phyloP scores from a whole-genome alignment of 495 filamentous ascomycete species.

The Clohesyomyces aquaticus region DNA sequence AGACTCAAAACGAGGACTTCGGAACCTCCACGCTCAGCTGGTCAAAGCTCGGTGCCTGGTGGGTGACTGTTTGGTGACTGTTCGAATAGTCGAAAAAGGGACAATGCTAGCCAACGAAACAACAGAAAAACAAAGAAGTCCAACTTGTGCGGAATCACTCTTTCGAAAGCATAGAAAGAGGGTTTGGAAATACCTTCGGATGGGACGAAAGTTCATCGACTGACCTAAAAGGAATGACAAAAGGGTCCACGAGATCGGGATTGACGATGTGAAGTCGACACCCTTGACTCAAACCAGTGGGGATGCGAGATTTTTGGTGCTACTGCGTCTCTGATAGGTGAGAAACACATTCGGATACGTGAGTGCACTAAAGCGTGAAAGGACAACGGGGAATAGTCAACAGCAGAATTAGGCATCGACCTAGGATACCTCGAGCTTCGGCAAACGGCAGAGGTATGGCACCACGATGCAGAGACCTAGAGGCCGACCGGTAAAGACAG shows the following conservation, averaged over 20 bases:
- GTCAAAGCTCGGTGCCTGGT: constrained; percentile 22
- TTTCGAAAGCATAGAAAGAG: constrained; percentile 2
- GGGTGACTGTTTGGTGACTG: constrained; percentile 24
- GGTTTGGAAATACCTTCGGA: constrained; percentile 28
- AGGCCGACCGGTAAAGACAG: constrained; percentile 18
- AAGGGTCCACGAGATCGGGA: constrained; percentile 18
- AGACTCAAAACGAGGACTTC: constrained; percentile 13
- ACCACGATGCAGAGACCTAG: constrained; percentile 20
- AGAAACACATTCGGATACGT: constrained; percentile 6
- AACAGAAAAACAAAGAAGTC: constrained; percentile 21
- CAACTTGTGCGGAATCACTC: constrained; percentile 19
- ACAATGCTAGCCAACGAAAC: constrained; percentile 3
- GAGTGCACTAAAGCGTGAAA: constrained; percentile 36
- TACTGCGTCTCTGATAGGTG: constrained; percentile 33
- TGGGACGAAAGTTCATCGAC: constrained; percentile 13
- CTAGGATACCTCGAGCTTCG: constrained; percentile 12
- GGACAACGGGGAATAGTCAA: constrained; percentile 33
- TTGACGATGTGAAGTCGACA: constrained; percentile 34
- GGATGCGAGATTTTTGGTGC: constrained; percentile 32
- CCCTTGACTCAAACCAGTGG: constrained; percentile 41
- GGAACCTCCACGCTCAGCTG: constrained; percentile 28
- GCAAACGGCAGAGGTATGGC: constrained; percentile 14
- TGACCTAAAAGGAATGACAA: constrained; percentile 20
- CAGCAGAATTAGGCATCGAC: constrained; percentile 36
- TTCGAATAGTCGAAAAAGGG: constrained; percentile 12